phyloP scores from a whole-genome alignment of 768 basidiomycete species.

The Chalciporus piperatus region DNA sequence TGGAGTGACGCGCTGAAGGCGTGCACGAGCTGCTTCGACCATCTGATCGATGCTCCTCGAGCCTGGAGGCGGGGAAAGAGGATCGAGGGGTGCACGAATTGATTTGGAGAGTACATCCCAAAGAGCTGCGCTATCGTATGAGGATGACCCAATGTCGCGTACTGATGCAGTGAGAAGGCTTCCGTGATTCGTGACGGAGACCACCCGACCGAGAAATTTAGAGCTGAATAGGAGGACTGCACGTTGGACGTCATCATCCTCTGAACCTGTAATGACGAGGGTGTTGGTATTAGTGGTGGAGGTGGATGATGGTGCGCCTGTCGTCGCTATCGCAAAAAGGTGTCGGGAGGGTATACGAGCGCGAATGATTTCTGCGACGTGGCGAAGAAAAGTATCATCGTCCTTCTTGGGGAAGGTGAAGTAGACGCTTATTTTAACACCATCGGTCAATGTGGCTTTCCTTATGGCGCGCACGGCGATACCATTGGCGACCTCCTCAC shows the following conservation, averaged over 20 bases:
- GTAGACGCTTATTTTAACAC: conserved; percentile 56
- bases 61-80: conserved; percentile 60
- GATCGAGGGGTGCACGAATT: conserved; percentile 56
- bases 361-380: conserved; percentile 48
- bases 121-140: conserved; percentile 64
- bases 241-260: conserved; percentile 56
- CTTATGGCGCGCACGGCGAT: conserved; percentile 54
- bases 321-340: conserved; percentile 56
- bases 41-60: conserved; percentile 58
- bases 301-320: conserved; percentile 34
- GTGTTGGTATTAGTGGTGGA: conserved; percentile 34
- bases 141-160: conserved; percentile 49
- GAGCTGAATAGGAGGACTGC: conserved; percentile 62
- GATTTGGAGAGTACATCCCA: conserved; percentile 72
- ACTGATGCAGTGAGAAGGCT: conserved; percentile 44
- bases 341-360: conserved; percentile 42
- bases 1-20: conserved; percentile 62
- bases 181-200: conserved; percentile 35
- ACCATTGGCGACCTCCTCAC: conserved; percentile 55
- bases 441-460: conserved; percentile 49
- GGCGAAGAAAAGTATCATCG: conserved; percentile 54
- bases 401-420: conserved; percentile 57
- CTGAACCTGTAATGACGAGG: conserved; percentile 59
- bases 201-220: conserved; percentile 67
- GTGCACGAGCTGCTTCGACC: conserved; percentile 55